These are phyloP conservation scores for Pythium biforme DNA, from an alignment of 352 stramenopile genomes.

Conservation along the genomic window DNA sequence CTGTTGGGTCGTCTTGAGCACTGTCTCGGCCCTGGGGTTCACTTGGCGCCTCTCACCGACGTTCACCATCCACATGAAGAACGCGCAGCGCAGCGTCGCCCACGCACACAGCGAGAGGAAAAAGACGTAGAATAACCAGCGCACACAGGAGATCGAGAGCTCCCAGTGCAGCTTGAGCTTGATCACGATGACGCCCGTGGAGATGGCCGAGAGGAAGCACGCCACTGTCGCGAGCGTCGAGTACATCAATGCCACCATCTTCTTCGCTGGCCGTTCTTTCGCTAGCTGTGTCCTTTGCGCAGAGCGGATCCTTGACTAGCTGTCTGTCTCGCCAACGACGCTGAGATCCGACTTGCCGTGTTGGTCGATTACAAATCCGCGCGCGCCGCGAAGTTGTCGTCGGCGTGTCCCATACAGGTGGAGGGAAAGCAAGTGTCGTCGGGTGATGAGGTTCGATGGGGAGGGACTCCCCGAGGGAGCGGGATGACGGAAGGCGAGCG, in stretches of 20 bases:
- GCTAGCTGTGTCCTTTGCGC: too few species aligned
- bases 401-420: not conserved
- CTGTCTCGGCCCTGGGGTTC: not conserved
- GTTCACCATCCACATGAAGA: slow-evolving; percentile 43
- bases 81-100: slow-evolving; percentile 36
- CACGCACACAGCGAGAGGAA: slow-evolving; percentile 52
- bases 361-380: too few species aligned
- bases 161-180: not conserved
- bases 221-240: not conserved
- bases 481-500: too few species aligned
- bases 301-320: too few species aligned
- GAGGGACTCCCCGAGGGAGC: too few species aligned
- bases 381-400: not conserved
- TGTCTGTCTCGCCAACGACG: not conserved
- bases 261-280: too few species aligned
- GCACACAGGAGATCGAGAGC: slow-evolving; percentile 31
- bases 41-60: not conserved
- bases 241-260: not conserved
- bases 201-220: not conserved
- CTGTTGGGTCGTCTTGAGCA: slow-evolving; percentile 19
- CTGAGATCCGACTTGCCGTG: not conserved
- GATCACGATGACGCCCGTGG: not conserved
- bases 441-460: too few species aligned
- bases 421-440: too few species aligned
- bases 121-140: slow-evolving; percentile 64